Evolutionary conservation across 106 monocot genomes (phyloP).

Genomic region (Dioscorea alata): DNA sequence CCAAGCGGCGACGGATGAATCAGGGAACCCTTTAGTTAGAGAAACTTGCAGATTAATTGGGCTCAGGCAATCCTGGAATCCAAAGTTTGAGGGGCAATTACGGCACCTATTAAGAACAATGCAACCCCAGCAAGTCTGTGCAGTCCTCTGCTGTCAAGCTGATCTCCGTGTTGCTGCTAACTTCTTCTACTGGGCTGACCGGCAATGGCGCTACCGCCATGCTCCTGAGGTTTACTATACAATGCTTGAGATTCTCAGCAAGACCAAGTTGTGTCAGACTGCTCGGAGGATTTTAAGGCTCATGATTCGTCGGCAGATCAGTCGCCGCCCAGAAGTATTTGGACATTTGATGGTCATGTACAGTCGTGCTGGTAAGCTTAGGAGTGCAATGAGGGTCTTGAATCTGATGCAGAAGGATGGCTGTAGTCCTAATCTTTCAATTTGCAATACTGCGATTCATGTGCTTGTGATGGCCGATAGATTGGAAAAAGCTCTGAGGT

Average conservation of each 20-base stretch:
- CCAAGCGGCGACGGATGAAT: conserved; percentile 32
- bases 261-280: conserved; percentile 53
- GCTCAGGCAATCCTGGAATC: conserved; percentile 58
- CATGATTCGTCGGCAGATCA: conserved; percentile 68
- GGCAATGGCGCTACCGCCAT: conserved; percentile 93
- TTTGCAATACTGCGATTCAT: conserved; percentile 70
- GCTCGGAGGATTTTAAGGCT: conserved; percentile 61
- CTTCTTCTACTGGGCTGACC: conserved; percentile 87
- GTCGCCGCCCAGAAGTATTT: conserved; percentile 40
- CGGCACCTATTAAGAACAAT: conserved; percentile 50
- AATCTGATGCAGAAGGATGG: conserved; percentile 95
- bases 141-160: conserved; percentile 53
- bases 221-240: conserved; percentile 55
- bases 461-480: conserved; percentile 64
- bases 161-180: conserved; percentile 59
- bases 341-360: conserved; percentile 69
- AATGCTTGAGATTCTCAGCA: conserved; percentile 73
- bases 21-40: conserved; percentile 50
- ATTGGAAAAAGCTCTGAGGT: conserved; percentile 61
- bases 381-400: conserved; percentile 83
- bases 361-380: conserved; percentile 73
- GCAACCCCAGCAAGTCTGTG: conserved; percentile 42
- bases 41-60: conserved; percentile 68
- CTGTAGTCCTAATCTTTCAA: conserved; percentile 39
- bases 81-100: conserved; percentile 57